phyloP scores from a whole-genome alignment of 495 filamentous ascomycete genomes.

The Aspergillus cavernicola region DNA sequence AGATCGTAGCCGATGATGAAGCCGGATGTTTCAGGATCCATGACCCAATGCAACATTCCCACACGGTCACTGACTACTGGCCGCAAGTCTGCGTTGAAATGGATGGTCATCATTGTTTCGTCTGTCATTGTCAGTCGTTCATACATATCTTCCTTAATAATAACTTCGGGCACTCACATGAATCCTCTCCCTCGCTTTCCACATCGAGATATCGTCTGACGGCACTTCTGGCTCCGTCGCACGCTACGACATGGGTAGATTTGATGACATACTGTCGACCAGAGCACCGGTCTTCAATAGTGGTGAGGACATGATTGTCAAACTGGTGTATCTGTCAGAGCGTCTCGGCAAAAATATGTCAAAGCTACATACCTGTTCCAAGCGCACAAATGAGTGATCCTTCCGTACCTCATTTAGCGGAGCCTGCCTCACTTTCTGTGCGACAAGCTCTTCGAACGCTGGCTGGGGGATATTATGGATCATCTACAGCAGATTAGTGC shows the following conservation, averaged over 20 bases:
- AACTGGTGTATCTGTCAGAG: slow-evolving; percentile 5
- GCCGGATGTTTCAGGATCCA: slow-evolving; percentile 35
- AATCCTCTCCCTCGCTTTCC: slow-evolving; percentile 35
- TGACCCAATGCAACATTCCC: slow-evolving; percentile 44
- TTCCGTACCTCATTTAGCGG: slow-evolving; percentile 19
- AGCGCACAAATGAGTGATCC: slow-evolving; percentile 20
- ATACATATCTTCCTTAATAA: too few relatives aligned
- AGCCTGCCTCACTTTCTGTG: slow-evolving; percentile 2
- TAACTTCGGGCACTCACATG: too few relatives aligned
- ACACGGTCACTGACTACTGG: slow-evolving; percentile 32
- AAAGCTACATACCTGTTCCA: slow-evolving; percentile 16
- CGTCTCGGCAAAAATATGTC: neutral
- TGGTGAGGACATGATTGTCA: slow-evolving; percentile 17
- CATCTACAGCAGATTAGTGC: slow-evolving; percentile 17
- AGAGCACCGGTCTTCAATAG: slow-evolving; percentile 18
- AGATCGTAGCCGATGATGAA: slow-evolving; percentile 43
- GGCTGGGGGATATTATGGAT: slow-evolving; percentile 34
- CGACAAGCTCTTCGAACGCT: slow-evolving; percentile 20
- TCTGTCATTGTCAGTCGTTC: slow-evolving; percentile 15
- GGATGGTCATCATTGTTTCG: slow-evolving; percentile 47
- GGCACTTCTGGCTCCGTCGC: slow-evolving; percentile 35
- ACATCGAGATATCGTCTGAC: slow-evolving; percentile 31
- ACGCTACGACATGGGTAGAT: slow-evolving; percentile 30
- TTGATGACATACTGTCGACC: slow-evolving; percentile 16
- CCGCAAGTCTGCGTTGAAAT: slow-evolving; percentile 38